A percentile compares a stretch with the other conserved stretches of the same genome.
Evolutionary conservation across 805 yeast species (phyloP).

Genomic region (Wickerhamiella shivajii): DNA sequence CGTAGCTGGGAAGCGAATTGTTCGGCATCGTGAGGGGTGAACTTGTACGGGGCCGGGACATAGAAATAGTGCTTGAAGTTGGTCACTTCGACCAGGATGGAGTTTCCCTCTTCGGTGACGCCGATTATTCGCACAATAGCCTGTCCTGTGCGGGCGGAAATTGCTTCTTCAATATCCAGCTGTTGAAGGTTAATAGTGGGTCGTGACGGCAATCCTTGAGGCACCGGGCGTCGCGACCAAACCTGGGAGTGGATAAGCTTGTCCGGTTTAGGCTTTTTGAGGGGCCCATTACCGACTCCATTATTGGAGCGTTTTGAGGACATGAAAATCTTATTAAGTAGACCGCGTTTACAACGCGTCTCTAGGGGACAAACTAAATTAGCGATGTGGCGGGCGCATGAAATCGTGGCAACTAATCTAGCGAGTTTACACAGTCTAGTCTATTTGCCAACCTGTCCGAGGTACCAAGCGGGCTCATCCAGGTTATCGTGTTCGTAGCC

Average conservation of each 20-base stretch:
- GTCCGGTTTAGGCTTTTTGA: no score
- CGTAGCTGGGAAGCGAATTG: constrained; percentile 23
- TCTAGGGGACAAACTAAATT: no score
- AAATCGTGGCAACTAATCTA: no score
- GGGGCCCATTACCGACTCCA: no score
- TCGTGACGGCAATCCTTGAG: neutral
- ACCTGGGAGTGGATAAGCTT: constrained; percentile 1
- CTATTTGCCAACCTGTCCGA: no score
- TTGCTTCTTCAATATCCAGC: constrained; percentile 82
- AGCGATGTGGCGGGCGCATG: no score
- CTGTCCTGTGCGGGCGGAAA: constrained; percentile 36
- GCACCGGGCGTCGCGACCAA: constrained; percentile 2
- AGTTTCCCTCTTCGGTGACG: constrained; percentile 72
- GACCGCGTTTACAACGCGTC: no score
- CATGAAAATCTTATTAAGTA: no score
- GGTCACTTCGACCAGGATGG: constrained; percentile 77
- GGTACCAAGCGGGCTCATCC: constrained; percentile 71
- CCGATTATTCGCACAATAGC: constrained; percentile 70
- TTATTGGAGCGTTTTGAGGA: no score
- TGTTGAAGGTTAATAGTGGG: constrained; percentile 39
- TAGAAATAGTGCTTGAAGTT: constrained; percentile 85
- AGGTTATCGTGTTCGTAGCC: constrained; percentile 76
- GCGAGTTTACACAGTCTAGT: no score
- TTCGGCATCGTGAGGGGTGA: constrained; percentile 41
- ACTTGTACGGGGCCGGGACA: constrained; percentile 78